These are phyloP conservation scores for Stemphylium lycopersici DNA, from an alignment of 2,329 filamentous ascomycete species.

Conservation along the genomic window DNA sequence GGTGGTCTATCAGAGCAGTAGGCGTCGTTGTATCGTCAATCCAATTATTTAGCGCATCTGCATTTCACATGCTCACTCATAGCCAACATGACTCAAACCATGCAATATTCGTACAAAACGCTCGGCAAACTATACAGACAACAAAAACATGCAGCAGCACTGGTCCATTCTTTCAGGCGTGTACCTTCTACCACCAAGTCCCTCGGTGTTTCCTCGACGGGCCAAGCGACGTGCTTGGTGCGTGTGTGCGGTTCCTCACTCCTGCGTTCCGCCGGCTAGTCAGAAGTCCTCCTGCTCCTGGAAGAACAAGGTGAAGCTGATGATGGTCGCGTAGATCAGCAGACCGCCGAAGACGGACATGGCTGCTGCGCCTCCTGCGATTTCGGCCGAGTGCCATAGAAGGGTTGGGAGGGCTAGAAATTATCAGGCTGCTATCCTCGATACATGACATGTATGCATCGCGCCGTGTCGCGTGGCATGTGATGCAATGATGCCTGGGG, in stretches of 20 bases:
- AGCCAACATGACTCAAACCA: neutral
- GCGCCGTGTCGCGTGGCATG: neutral
- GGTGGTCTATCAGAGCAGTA: neutral
- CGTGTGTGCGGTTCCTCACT: slow-evolving; percentile 16
- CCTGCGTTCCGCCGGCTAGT: slow-evolving; percentile 37
- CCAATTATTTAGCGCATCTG: neutral
- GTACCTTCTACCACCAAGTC: neutral
- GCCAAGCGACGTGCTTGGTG: neutral
- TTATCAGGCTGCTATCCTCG: slow-evolving; percentile 12
- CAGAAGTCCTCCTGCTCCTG: slow-evolving; percentile 96
- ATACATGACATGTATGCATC: neutral
- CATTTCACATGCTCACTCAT: neutral
- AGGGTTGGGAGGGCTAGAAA: slow-evolving; percentile 79
- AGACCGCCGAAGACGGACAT: slow-evolving; percentile 95
- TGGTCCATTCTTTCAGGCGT: neutral
- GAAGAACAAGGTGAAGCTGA: slow-evolving; percentile 98
- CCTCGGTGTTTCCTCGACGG: neutral
- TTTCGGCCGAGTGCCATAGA: slow-evolving; percentile 84
- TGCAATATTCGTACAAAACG: slow-evolving; percentile 36
- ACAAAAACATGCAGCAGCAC: slow-evolving; percentile 9
- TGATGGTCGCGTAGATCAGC: slow-evolving; percentile 96
- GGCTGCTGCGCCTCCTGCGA: slow-evolving; percentile 82
- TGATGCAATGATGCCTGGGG: neutral
- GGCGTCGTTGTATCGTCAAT: neutral
- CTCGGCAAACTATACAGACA: slow-evolving; percentile 26